Conservation (phyloP, 768 basidiomycete genomes). For the Neoboletus subvelutipes region DNA sequence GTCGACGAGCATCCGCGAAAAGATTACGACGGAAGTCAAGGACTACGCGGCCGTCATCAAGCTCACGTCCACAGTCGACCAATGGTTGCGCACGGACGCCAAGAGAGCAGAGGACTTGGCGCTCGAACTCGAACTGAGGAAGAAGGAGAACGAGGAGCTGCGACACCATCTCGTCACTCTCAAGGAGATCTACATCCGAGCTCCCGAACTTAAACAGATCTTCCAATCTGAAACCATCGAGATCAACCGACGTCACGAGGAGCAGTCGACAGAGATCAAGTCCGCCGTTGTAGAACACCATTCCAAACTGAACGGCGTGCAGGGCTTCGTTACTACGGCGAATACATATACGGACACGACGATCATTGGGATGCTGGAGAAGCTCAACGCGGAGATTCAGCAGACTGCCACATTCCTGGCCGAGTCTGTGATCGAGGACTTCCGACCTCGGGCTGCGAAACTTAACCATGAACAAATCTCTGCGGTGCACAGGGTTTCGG, state of each 20-base stretch:
- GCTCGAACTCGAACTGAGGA: slow-evolving; percentile 1
- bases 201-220: background rate
- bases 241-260: background rate
- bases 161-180: background rate
- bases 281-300: background rate
- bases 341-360: slow-evolving; percentile 5
- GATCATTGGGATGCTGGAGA: slow-evolving; percentile 4
- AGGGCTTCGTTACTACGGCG: slow-evolving; percentile 1
- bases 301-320: background rate
- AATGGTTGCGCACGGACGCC: slow-evolving; percentile 8
- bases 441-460: background rate
- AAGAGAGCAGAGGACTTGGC: slow-evolving; percentile 3
- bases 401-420: slow-evolving; percentile 6
- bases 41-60: slow-evolving; percentile 4
- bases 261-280: background rate
- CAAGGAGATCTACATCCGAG: slow-evolving; percentile 7
- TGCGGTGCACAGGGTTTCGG: background rate
- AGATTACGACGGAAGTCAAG: background rate
- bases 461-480: background rate
- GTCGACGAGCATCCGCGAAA: background rate
- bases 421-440: background rate
- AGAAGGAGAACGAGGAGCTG: slow-evolving; percentile 11
- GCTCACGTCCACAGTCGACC: slow-evolving; percentile 6
- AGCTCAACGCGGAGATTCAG: slow-evolving; percentile 13
- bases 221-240: background rate